A percentile compares a stretch with the other conserved stretches of the same genome.
Evolutionary conservation across 2,329 filamentous ascomycete genomes (phyloP).

Genomic region (Colletotrichum sansevieriae): DNA sequence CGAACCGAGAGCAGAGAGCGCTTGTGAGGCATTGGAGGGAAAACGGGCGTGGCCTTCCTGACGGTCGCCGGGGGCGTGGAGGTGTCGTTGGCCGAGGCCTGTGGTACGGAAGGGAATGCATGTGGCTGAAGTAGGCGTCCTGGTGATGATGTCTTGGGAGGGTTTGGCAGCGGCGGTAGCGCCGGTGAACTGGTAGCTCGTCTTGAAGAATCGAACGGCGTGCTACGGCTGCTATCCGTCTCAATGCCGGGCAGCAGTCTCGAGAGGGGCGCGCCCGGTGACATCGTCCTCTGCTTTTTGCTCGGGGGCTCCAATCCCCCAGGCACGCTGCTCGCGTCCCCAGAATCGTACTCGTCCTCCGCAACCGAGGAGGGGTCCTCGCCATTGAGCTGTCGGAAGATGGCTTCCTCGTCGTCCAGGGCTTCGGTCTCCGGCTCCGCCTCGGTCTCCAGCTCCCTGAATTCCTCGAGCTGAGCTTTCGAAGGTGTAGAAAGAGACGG

Average conservation of each 20-base stretch:
- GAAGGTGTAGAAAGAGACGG: constrained; percentile 54
- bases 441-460: constrained; percentile 44
- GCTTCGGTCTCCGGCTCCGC: constrained; percentile 46
- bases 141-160: neutral
- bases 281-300: constrained; percentile 34
- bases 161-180: constrained; percentile 17
- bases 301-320: constrained; percentile 2
- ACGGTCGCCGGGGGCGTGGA: constrained; percentile 8
- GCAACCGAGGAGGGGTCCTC: neutral
- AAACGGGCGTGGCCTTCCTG: neutral
- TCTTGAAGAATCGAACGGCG: constrained; percentile 26
- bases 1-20: constrained; percentile 26
- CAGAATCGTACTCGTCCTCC: constrained; percentile 21
- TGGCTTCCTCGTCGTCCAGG: constrained; percentile 43
- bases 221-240: constrained; percentile 29
- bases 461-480: constrained; percentile 49
- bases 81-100: constrained; percentile 7
- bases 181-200: constrained; percentile 31
- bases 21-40: neutral
- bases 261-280: constrained; percentile 9
- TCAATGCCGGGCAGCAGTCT: constrained; percentile 5
- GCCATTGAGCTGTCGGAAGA: constrained; percentile 33
- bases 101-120: constrained; percentile 17
- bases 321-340: neutral
- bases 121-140: neutral